phyloP scores from a whole-genome alignment of 441 rosid species.

The Pelargonium citronellum region DNA sequence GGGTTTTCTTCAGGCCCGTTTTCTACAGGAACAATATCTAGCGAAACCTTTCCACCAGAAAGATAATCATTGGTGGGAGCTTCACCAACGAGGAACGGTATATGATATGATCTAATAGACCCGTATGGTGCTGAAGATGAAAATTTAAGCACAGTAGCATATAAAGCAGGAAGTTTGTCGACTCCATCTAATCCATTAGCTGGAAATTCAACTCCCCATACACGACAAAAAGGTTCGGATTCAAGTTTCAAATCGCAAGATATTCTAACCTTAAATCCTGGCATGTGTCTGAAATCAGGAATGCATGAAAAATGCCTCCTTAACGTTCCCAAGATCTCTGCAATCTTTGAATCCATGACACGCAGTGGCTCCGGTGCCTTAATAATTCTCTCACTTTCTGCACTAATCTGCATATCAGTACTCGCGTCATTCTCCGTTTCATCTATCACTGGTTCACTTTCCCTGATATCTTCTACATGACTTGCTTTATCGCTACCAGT shows the following conservation, averaged over 20 bases:
- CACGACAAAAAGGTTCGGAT: conserved; percentile 54
- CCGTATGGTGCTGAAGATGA: conserved; percentile 89
- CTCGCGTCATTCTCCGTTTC: conserved; percentile 36
- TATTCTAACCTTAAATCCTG: conserved; percentile 68
- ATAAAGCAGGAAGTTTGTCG: conserved; percentile 65
- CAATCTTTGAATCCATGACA: conserved; percentile 78
- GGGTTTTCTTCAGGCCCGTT: conserved; percentile 41
- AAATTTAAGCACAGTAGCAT: conserved; percentile 75
- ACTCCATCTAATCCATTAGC: conserved; percentile 38
- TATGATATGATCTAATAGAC: conserved; percentile 55
- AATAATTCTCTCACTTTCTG: conserved; percentile 36
- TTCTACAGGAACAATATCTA: conserved; percentile 42
- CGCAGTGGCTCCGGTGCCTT: conserved; percentile 51
- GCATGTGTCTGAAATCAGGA: conserved; percentile 78
- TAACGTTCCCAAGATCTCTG: conserved; percentile 50
- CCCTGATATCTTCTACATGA: conserved; percentile 36
- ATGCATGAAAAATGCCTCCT: conserved; percentile 78
- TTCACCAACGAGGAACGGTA: conserved; percentile 84
- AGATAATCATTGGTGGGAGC: conserved; percentile 31
- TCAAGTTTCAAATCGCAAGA: conserved; percentile 71
- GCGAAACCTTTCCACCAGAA: conserved; percentile 31
- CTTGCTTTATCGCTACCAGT: conserved; percentile 37
- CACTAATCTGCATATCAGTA: conserved; percentile 31
- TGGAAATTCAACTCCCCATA: conserved; percentile 43
- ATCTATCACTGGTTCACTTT: conserved; percentile 39